Conservation (phyloP, 148 eudicot species). For the Fallopia convolvulus region DNA sequence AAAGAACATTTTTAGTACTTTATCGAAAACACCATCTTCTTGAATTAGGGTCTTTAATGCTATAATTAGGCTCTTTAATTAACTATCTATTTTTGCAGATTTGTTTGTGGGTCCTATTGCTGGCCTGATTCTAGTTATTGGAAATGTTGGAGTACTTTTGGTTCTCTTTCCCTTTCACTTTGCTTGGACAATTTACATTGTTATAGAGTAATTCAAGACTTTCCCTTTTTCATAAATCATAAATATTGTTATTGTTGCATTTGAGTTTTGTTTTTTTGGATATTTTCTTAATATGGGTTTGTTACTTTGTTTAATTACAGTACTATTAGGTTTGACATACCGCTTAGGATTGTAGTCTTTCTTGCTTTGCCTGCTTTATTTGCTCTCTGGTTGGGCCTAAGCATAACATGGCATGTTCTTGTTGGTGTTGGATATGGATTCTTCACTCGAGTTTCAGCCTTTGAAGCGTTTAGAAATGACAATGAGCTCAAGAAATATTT, state of each 20-base stretch:
- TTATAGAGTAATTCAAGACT: constrained; percentile 51
- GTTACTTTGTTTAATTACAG: constrained; percentile 26
- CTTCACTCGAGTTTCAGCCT: constrained; percentile 86
- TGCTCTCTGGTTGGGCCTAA: constrained; percentile 75
- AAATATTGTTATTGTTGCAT: neutral
- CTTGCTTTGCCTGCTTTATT: constrained; percentile 69
- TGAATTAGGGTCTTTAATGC: neutral
- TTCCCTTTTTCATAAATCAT: neutral
- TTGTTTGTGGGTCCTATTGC: constrained; percentile 90
- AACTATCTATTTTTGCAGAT: constrained; percentile 29
- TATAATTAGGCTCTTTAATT: neutral
- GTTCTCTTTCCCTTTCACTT: constrained; percentile 80
- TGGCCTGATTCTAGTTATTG: constrained; percentile 57
- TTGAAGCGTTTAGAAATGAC: constrained; percentile 81
- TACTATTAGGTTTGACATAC: constrained; percentile 55
- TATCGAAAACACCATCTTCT: no score
- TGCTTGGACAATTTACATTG: constrained; percentile 69
- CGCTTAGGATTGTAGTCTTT: constrained; percentile 69
- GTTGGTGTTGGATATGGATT: constrained; percentile 93
- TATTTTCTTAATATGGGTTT: constrained; percentile 12
- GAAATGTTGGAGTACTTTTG: constrained; percentile 74
- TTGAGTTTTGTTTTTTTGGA: neutral
- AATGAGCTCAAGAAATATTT: constrained; percentile 51
- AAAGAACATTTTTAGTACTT: no score
- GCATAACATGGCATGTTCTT: constrained; percentile 73